phyloP scores from a whole-genome alignment of 805 yeast genomes.

The Metschnikowia lachancei region DNA sequence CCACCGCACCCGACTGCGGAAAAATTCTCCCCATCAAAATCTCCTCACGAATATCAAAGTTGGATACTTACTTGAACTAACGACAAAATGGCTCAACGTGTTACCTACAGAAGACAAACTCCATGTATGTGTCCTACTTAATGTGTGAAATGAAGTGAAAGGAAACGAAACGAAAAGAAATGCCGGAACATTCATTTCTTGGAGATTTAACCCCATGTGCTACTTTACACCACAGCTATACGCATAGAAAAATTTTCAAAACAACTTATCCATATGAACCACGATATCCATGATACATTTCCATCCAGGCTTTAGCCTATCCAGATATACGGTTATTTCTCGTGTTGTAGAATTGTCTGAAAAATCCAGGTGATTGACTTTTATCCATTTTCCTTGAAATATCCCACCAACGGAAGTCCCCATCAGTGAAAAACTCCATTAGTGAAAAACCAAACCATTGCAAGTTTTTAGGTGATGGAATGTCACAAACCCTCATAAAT shows the following conservation, averaged over 20 bases:
- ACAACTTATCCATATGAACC: background rate
- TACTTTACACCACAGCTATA: too few relatives aligned
- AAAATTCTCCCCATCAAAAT: conserved; percentile 15
- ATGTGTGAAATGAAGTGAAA: background rate
- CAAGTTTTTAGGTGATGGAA: too few relatives aligned
- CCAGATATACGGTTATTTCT: too few relatives aligned
- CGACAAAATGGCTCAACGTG: conserved; percentile 84
- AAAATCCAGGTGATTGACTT: background rate
- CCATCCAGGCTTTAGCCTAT: background rate
- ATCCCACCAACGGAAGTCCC: too few relatives aligned
- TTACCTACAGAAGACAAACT: conserved; percentile 29
- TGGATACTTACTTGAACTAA: conserved; percentile 12
- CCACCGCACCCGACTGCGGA: conserved; percentile 16
- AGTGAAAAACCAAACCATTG: too few relatives aligned
- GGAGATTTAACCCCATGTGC: too few relatives aligned
- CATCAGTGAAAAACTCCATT: too few relatives aligned
- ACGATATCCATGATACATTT: background rate
- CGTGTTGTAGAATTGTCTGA: too few relatives aligned
- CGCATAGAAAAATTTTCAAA: background rate
- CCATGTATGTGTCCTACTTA: conserved; percentile 34
- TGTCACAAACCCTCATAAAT: too few relatives aligned
- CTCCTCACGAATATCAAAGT: background rate
- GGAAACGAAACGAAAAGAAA: too few relatives aligned
- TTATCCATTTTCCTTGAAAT: too few relatives aligned
- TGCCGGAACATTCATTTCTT: too few relatives aligned